phyloP scores from a whole-genome alignment of 257 asterid genomes.

The Solanum pinnatisectum region DNA sequence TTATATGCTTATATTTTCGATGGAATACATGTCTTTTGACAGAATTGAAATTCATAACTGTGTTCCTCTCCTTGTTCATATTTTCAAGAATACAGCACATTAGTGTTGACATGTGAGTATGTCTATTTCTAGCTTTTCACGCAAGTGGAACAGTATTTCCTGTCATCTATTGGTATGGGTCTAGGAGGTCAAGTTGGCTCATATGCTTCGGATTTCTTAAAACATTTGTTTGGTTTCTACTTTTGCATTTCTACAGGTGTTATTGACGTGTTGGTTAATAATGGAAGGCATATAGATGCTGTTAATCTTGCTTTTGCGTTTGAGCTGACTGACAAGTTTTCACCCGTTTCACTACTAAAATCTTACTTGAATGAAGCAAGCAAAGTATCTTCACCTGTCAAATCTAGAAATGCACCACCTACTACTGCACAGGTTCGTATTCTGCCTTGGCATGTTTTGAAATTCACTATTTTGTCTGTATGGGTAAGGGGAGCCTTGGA shows the following conservation, averaged over 20 bases:
- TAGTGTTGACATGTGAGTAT: neutral
- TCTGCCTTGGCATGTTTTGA: neutral
- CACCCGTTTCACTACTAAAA: conserved; percentile 66
- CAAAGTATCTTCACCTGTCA: conserved; percentile 48
- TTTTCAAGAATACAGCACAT: neutral
- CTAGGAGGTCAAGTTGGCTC: neutral
- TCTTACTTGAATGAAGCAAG: conserved; percentile 77
- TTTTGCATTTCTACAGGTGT: conserved; percentile 55
- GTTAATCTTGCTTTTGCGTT: conserved; percentile 90
- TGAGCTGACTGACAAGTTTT: conserved; percentile 72
- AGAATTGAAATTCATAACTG: neutral
- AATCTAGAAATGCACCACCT: conserved; percentile 62
- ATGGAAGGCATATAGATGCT: conserved; percentile 94
- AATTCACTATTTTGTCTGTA: neutral
- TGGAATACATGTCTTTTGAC: neutral
- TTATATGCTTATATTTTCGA: neutral
- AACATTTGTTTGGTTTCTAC: neutral
- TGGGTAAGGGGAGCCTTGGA: neutral
- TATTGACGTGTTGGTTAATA: conserved; percentile 68
- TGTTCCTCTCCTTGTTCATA: neutral
- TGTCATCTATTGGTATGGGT: neutral
- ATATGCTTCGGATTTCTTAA: neutral
- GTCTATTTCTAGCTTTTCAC: neutral
- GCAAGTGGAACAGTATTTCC: neutral
- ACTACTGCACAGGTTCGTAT: conserved; percentile 62